A percentile compares a stretch with the other conserved stretches of the same genome.
Conservation (phyloP, 768 basidiomycete species). For the Naganishia kalamii region DNA sequence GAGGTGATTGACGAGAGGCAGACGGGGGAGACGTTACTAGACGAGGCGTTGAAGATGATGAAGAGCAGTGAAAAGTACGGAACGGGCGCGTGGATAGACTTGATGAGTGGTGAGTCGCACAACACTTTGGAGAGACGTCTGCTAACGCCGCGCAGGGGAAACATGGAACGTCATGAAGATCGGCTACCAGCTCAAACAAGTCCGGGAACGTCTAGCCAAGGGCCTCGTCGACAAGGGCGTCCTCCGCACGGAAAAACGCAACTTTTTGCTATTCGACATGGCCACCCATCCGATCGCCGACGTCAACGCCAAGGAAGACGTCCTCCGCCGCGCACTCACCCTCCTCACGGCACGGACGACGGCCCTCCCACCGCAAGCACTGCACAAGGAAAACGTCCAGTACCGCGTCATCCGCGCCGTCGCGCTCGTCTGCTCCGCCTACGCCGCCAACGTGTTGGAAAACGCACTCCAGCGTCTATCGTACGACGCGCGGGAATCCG, state of each 20-base stretch:
- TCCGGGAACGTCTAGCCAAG: slow-evolving; percentile 93
- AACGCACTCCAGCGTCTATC: slow-evolving; percentile 81
- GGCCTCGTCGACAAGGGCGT: slow-evolving; percentile 97
- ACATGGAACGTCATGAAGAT: slow-evolving; percentile 99
- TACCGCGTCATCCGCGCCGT: slow-evolving; percentile 75
- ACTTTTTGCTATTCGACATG: slow-evolving; percentile 99
- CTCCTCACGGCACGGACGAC: slow-evolving; percentile 78
- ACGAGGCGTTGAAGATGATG: slow-evolving; percentile 95
- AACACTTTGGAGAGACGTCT: background rate
- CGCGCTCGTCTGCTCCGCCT: slow-evolving; percentile 80
- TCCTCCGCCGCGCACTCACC: slow-evolving; percentile 67
- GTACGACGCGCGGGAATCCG: slow-evolving; percentile 88
- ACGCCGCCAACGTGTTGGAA: slow-evolving; percentile 90
- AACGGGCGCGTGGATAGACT: slow-evolving; percentile 90
- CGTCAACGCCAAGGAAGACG: slow-evolving; percentile 76
- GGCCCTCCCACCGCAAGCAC: slow-evolving; percentile 66
- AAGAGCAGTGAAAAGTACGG: slow-evolving; percentile 66
- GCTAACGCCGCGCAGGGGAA: slow-evolving; percentile 60
- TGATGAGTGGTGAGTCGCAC: slow-evolving; percentile 71
- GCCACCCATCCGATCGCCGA: slow-evolving; percentile 97
- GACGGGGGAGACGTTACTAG: slow-evolving; percentile 92
- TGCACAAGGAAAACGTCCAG: slow-evolving; percentile 68
- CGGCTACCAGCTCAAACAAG: slow-evolving; percentile 96
- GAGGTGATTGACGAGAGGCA: slow-evolving; percentile 87
- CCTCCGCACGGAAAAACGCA: slow-evolving; percentile 96